phyloP scores from a whole-genome alignment of 2,329 filamentous ascomycete species.

The Aspergillus sp. region DNA sequence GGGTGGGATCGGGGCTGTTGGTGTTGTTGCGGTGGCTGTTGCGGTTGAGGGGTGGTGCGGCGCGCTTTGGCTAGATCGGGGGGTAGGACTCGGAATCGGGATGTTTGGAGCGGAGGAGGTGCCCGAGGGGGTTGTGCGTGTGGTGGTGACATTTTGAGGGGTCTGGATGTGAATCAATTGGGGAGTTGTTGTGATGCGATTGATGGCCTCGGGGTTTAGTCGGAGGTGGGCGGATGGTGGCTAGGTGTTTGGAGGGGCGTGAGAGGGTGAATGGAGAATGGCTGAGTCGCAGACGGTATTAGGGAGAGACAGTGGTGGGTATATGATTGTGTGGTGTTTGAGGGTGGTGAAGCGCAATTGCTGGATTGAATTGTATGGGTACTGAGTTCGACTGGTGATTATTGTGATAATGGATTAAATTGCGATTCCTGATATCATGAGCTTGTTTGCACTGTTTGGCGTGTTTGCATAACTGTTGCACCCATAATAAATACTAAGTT shows the following conservation, averaged over 20 bases:
- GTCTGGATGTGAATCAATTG: neutral
- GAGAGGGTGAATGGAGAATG: neutral
- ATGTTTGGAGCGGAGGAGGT: conserved; percentile 7
- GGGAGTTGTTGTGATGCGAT: neutral
- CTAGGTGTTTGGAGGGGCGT: too few species aligned
- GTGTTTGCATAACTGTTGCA: too few species aligned
- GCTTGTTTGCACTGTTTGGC: too few species aligned
- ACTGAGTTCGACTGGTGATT: neutral
- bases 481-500: too few species aligned
- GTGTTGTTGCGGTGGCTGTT: conserved; percentile 5
- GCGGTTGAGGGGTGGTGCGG: conserved; percentile 4
- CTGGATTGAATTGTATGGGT: neutral
- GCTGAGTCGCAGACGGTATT: neutral
- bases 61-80: conserved; percentile 22
- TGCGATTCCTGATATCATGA: too few species aligned
- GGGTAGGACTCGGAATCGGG: conserved; percentile 23
- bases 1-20: conserved; percentile 13
- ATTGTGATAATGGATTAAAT: too few species aligned
- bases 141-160: conserved; percentile 12
- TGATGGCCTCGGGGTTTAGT: neutral
- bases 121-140: neutral
- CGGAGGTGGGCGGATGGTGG: neutral
- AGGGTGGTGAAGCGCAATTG: neutral
- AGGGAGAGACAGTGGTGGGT: neutral
- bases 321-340: neutral